Base-by-base conservation (phyloP, 2,329 filamentous ascomycete species). In the Paecilomyces formosus region DNA sequence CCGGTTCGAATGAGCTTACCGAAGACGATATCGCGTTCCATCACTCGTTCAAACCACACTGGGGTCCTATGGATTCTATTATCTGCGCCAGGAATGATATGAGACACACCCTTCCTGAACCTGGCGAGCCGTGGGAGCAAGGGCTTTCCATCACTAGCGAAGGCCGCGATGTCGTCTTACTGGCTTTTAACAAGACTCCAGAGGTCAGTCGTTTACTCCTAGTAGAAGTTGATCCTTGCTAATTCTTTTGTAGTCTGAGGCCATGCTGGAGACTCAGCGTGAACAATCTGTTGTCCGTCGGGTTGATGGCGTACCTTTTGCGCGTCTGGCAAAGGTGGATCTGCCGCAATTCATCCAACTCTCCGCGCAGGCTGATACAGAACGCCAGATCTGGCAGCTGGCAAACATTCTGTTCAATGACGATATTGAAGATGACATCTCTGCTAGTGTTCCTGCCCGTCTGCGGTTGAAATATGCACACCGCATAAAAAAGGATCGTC, bases 321-420 rank as follows among this genome's bases (percentile, higher is more conserved):
- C 72, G 55, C 71, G 69, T 54, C 59, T 76, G 53, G 61, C 63
- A 8, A 67, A 66, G 24, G 62, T 69, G 31, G 66, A 76, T 55
- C 72, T 76, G 58, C 64, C 64, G 45, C 65, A 67, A 54, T 75
- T 72, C 35, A 65, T 68, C 8, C 63, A 72, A 33, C 61, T 65
- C 59, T 63, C 68, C 28, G 39, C 64, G 58, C 60, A 70, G 28
- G 62, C 67, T 26, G 70, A 75, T 59, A 62, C 69, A 28, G 75
- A 78, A 62, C 66, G 68, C n/a, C 63, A 74, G 24, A 85, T 94
- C 0, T 99, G 95, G 94, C 84, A 90, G 61, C 80, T 99, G 35
- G 88, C 90, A 1, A 89, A 89, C 58, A 87, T 97, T 39, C 81
- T 99, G 3, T 99, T 96, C 68, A 92, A 96, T 63, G 80, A 86